Base-by-base conservation (phyloP, 1,139 yeast species). In the Debaryomycetaceae sp. region DNA sequence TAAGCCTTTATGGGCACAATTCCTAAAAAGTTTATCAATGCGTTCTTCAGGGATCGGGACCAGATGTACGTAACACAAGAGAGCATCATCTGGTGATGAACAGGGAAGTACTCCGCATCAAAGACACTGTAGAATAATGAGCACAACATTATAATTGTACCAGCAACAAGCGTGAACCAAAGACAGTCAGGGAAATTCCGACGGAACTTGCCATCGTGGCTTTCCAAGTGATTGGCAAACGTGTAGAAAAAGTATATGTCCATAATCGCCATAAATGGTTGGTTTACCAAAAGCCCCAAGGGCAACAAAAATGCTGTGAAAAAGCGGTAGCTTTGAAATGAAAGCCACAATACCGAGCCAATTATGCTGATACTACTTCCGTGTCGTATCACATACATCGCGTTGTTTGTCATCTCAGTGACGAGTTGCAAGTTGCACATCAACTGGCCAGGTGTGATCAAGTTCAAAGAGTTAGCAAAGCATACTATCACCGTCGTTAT, bases 31-130 rank as follows among this genome's bases (percentile, higher is more conserved):
- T 72, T 76, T 40, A 80, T 79, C 31, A 66, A 66, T 37, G 78
- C 69, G 54, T 75, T 70, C 57, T 80, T 78, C 58, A 70, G 74
- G 2, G 72, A 63, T 37, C 85, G 63, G 17, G 84, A 77, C 86
- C 86, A 81, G 34, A 81, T 72, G 55, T 74, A 81, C 2, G 83
- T 76, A 43, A 81, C 68, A 37, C 85, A 79, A 5, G 81, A 72
- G 33, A 78, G 60, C 62, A 80, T 66, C 64, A 66, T 63, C 40
- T 59, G 65, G 49, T 70, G 75, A 50, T 66, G 69, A 13, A 52
- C 42, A 0, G 67, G 60, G 38, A 57, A 49, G 43, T 57, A 57
- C 6, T 34, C n/a, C 0, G 53, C 47, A 38, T 58, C 60, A 11
- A 68, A 49, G 31, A 65, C 52, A 6, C 59, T 46, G 42, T 71